Evolutionary conservation across 768 basidiomycete genomes (phyloP).

Genomic region (Cytidiella melzeri): DNA sequence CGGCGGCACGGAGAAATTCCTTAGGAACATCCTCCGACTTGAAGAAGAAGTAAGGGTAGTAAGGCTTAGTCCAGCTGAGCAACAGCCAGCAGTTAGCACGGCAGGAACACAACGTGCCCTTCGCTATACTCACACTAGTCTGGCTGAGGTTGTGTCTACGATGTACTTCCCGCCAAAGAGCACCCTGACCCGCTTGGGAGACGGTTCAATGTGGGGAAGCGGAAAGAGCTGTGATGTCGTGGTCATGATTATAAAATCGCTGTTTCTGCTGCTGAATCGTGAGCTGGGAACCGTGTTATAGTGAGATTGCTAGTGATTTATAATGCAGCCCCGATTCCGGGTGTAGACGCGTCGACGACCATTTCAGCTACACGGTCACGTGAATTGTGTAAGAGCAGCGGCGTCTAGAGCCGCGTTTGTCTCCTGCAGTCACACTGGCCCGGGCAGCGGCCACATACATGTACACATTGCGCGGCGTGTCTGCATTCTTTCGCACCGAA

Average conservation of each 20-base stretch:
- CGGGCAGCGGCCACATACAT: background rate
- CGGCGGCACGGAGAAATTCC: slow-evolving; percentile 31
- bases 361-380: background rate
- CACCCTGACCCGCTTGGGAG: slow-evolving; percentile 46
- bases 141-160: slow-evolving; percentile 50
- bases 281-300: too few species aligned
- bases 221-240: slow-evolving; percentile 25
- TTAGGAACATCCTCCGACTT: slow-evolving; percentile 36
- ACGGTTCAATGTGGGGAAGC: slow-evolving; percentile 42
- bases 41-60: slow-evolving; percentile 55
- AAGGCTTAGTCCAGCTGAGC: slow-evolving; percentile 50
- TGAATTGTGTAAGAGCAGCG: background rate
- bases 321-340: too few species aligned
- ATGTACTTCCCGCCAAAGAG: slow-evolving; percentile 45
- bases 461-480: background rate
- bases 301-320: too few species aligned
- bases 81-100: too few species aligned
- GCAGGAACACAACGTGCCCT: too few species aligned
- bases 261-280: too few species aligned
- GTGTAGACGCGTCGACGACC: too few species aligned
- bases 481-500: background rate
- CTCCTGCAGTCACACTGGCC: background rate
- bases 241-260: too few species aligned
- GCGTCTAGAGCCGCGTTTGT: background rate
- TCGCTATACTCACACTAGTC: slow-evolving; percentile 46